Base-by-base conservation (phyloP, 2,329 filamentous ascomycete genomes). In the Harringtonia lauricola region DNA sequence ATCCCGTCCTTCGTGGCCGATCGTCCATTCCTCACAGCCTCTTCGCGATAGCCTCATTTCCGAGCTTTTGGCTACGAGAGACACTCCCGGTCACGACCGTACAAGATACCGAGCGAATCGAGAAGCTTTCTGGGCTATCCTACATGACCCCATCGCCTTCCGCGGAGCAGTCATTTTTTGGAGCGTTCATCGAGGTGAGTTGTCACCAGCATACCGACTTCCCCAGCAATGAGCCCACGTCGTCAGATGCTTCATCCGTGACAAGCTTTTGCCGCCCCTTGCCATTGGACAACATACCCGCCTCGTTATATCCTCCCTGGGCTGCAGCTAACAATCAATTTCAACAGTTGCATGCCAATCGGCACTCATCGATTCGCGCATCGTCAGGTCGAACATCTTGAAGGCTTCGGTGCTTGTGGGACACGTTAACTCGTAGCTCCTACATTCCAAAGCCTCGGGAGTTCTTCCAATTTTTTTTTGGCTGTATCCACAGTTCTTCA, bases 391-490 rank as follows among this genome's bases (percentile, higher is more conserved):
- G 33, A 36, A n/a, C 19, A 13, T n/a, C 54, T 59, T 65, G 62
- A 59, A 65, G 62, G 59, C 62, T 64, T 64, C 59, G 57, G 61
- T 51, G 39, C 58, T 57, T 57, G 69, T 73, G 70, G 74, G 73
- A 78, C 71, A 76, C 74, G 72, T 78, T 78, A 72, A 65, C 71
- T 78, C 74, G 74, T 74, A 71, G 66, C 70, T 77, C 70, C 73
- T 68, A 68, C 67, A 21, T 36, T 21, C 58, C 43, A 59, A 58
- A 59, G 61, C 59, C 65, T 61, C 66, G 66, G 64, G 66, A 67
- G n/a, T n/a, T n/a, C 24, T 10, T 65, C 67, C 59, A 65, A 62
- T 66, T 65, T 17, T 8, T 22, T 26, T 47, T 52, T 40, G 59
- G 51, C 56, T 53, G 54, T 57, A 19, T 35, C 19, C 21, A 24